Evolutionary conservation across 306 rosid species (phyloP).

Genomic region (Castanospermum australe): DNA sequence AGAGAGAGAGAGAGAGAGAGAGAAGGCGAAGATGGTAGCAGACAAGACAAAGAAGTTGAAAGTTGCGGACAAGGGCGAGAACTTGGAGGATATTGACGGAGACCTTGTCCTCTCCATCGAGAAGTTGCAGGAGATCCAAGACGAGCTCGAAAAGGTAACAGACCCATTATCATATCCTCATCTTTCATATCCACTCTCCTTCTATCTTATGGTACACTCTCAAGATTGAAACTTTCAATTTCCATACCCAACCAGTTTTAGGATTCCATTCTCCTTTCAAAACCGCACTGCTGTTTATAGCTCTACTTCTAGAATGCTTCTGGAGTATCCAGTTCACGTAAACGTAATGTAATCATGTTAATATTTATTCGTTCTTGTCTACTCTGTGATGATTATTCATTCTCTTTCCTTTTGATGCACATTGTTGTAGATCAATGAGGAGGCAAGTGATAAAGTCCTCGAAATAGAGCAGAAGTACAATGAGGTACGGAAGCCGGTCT

Average conservation of each 20-base stretch:
- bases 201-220: neutral
- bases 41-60: constrained; percentile 73
- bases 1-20: neutral
- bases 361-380: neutral
- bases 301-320: neutral
- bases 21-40: constrained; percentile 53
- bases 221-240: neutral
- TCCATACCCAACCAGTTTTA: neutral
- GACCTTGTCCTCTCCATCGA: constrained; percentile 79
- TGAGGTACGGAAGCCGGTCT: constrained; percentile 79
- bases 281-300: neutral
- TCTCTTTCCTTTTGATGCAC: neutral
- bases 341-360: neutral
- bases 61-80: constrained; percentile 47
- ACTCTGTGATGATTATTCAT: neutral
- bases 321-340: neutral
- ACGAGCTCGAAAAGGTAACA: constrained; percentile 82
- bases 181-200: neutral
- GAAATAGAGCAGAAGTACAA: constrained; percentile 91
- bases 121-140: constrained; percentile 90
- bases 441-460: constrained; percentile 86
- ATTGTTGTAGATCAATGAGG: constrained; percentile 74
- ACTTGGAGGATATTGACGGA: constrained; percentile 57
- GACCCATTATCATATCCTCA: neutral
- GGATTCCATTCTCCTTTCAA: neutral